Evolutionary conservation across 306 rosid species (phyloP).

Genomic region (Acacia crassicarpa): DNA sequence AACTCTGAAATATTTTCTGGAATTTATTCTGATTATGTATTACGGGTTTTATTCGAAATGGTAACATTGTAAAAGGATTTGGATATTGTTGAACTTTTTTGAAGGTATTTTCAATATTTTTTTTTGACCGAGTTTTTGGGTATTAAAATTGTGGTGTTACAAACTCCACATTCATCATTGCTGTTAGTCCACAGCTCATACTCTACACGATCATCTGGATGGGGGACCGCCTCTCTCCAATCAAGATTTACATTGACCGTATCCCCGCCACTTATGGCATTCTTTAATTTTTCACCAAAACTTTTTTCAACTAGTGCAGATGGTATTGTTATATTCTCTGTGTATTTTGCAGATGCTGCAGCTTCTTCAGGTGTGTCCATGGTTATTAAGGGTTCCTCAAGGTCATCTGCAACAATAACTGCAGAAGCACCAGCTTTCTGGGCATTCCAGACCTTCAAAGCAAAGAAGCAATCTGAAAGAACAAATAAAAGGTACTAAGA

Average conservation of each 20-base stretch:
- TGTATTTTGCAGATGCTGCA: constrained; percentile 65
- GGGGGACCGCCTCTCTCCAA: constrained; percentile 93
- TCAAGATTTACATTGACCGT: constrained; percentile 85
- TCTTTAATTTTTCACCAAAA: constrained; percentile 70
- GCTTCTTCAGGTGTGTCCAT: constrained; percentile 79
- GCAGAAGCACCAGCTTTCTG: constrained; percentile 93
- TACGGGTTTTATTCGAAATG: too few relatives aligned
- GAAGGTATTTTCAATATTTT: too few relatives aligned
- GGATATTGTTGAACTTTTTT: too few relatives aligned
- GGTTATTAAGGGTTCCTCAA: constrained; percentile 69
- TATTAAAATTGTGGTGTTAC: too few relatives aligned
- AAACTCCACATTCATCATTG: constrained; percentile 89
- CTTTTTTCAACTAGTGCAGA: constrained; percentile 77
- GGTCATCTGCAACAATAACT: constrained; percentile 78
- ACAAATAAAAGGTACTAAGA: constrained; percentile 1
- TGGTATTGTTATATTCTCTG: constrained; percentile 79
- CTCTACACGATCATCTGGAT: constrained; percentile 91
- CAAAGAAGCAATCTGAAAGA: constrained; percentile 83
- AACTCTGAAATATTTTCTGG: too few relatives aligned
- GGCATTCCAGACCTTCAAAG: constrained; percentile 83
- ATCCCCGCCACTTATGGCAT: constrained; percentile 58
- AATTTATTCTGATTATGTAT: too few relatives aligned
- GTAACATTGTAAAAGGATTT: too few relatives aligned
- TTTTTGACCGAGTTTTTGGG: too few relatives aligned
- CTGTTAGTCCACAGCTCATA: constrained; percentile 87